A percentile compares a stretch with the other conserved stretches of the same genome.
Conservation (phyloP, 306 rosid species). For the Corylus heterophylla region DNA sequence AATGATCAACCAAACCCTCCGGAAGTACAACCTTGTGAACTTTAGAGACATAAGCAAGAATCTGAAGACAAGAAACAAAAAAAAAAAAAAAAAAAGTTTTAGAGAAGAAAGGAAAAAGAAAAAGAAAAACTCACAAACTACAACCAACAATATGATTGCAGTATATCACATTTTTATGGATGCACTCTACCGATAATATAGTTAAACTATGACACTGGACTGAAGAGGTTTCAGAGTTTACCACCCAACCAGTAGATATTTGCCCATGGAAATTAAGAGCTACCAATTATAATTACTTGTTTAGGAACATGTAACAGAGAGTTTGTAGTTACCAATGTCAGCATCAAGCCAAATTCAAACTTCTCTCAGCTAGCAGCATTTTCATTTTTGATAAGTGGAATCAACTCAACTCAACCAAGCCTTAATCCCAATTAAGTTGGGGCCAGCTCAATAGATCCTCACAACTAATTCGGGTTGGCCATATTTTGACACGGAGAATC, state of each 20-base stretch:
- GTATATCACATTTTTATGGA: neutral
- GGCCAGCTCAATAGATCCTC: neutral
- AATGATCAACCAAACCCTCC: constrained; percentile 57
- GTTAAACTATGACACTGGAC: neutral
- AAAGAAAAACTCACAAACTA: neutral
- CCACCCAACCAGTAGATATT: neutral
- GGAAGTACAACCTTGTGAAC: constrained; percentile 86
- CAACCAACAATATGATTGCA: neutral
- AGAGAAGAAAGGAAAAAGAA: constrained; percentile 9
- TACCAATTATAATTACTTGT: neutral
- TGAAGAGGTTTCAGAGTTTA: neutral
- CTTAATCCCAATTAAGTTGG: neutral
- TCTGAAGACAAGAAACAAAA: constrained; percentile 45
- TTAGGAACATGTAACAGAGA: neutral
- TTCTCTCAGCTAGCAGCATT: neutral
- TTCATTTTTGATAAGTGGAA: neutral
- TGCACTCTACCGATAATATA: neutral
- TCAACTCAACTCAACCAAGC: neutral
- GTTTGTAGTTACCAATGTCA: neutral
- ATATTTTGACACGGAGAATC: neutral
- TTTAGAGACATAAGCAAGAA: constrained; percentile 96
- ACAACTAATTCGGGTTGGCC: neutral
- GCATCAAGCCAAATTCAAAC: neutral
- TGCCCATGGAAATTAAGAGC: neutral
- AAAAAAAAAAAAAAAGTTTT: neutral